Conservation (phyloP, 306 rosid species). For the Dryas drummondii region DNA sequence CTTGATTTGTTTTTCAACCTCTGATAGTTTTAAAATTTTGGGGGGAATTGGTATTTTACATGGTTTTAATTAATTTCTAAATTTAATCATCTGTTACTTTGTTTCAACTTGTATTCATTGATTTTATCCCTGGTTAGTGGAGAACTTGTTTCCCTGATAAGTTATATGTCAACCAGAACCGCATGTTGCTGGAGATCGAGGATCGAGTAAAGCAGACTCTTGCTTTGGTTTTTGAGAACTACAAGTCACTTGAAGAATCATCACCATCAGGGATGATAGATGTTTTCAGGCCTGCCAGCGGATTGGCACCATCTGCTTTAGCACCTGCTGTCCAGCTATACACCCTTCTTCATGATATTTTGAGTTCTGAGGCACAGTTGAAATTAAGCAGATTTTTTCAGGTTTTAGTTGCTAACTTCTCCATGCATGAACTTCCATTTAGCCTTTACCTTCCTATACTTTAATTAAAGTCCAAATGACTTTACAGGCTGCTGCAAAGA, state of each 20-base stretch:
- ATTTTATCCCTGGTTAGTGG: neutral
- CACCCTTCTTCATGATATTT: slow-evolving; percentile 35
- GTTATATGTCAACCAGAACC: slow-evolving; percentile 28
- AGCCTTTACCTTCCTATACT: neutral
- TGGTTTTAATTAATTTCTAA: neutral
- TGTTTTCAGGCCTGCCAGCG: slow-evolving; percentile 19
- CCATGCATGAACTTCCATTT: neutral
- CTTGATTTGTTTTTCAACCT: too few relatives aligned
- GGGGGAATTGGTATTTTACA: neutral
- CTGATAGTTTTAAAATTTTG: neutral
- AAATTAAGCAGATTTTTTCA: slow-evolving; percentile 31
- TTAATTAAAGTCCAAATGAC: neutral
- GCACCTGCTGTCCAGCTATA: slow-evolving; percentile 34
- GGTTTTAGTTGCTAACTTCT: slow-evolving; percentile 16
- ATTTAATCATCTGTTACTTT: neutral
- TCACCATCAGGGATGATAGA: slow-evolving; percentile 32
- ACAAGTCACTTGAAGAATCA: slow-evolving; percentile 42
- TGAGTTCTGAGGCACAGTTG: slow-evolving; percentile 31
- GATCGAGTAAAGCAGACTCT: slow-evolving; percentile 35
- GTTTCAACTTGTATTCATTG: neutral
- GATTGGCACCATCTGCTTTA: slow-evolving; percentile 36
- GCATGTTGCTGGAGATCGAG: slow-evolving; percentile 30
- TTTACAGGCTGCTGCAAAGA: slow-evolving; percentile 33
- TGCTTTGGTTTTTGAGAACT: slow-evolving; percentile 39
- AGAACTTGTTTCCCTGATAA: neutral